phyloP scores from a whole-genome alignment of 177 flowering plant genomes.

The Telopea speciosissima region DNA sequence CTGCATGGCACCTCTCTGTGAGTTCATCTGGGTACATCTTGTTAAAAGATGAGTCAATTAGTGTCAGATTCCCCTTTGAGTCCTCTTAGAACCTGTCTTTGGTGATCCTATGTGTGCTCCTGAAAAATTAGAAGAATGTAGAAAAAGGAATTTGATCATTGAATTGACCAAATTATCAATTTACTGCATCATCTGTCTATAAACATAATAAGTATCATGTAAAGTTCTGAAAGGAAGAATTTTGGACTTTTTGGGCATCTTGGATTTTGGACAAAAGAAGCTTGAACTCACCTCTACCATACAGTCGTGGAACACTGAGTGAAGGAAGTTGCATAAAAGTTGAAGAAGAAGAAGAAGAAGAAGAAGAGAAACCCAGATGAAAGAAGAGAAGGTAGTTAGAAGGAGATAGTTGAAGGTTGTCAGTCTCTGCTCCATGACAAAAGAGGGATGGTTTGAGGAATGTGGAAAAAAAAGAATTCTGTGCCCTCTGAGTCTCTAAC shows the following conservation, averaged over 20 bases:
- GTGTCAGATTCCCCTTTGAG: slow-evolving; percentile 42
- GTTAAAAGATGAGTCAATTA: slow-evolving; percentile 51
- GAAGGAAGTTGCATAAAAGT: slow-evolving; percentile 59
- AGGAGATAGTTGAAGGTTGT: slow-evolving; percentile 1
- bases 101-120: slow-evolving; percentile 81
- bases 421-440: slow-evolving; percentile 10
- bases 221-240: neutral
- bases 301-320: slow-evolving; percentile 79
- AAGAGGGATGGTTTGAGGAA: neutral
- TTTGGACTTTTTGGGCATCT: neutral
- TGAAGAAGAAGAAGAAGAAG: slow-evolving; percentile 30
- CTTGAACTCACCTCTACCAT: slow-evolving; percentile 56
- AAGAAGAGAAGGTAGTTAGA: neutral
- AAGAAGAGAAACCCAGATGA: slow-evolving; percentile 16
- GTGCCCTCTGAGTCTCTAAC: neutral
- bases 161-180: no score
- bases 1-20: slow-evolving; percentile 41
- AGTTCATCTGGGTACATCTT: slow-evolving; percentile 42
- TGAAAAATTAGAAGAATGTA: slow-evolving; percentile 18
- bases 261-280: neutral
- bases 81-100: slow-evolving; percentile 50
- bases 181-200: slow-evolving; percentile 15
- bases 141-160: no score
- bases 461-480: neutral
- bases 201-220: neutral